A percentile compares a stretch with the other conserved stretches of the same genome.
These are phyloP conservation scores for Diaporthe vaccinii DNA, from an alignment of 2,329 filamentous ascomycete genomes.

Conservation along the genomic window DNA sequence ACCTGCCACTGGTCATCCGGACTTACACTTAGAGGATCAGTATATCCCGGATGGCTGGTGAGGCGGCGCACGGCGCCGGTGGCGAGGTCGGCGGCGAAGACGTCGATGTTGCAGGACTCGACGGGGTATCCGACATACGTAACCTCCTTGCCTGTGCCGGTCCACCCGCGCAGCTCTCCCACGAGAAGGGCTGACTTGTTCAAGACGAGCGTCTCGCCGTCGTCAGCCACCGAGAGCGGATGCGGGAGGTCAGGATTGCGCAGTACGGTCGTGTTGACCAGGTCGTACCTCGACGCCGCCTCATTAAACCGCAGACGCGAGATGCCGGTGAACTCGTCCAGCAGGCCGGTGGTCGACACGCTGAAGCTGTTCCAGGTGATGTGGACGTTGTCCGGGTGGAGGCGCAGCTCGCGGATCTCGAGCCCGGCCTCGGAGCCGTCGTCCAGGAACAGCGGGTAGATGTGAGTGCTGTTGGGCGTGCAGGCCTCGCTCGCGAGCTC, in stretches of 20 bases:
- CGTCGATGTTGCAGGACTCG: slow-evolving; percentile 60
- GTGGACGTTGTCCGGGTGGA: slow-evolving; percentile 60
- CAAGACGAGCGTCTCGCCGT: slow-evolving; percentile 48
- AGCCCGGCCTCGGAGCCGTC: slow-evolving; percentile 52
- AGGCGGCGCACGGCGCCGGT: slow-evolving; percentile 58
- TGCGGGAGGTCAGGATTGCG: slow-evolving; percentile 44
- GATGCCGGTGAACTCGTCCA: slow-evolving; percentile 51
- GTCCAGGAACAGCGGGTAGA: slow-evolving; percentile 58
- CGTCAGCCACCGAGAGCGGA: slow-evolving; percentile 42
- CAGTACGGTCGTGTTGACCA: slow-evolving; percentile 55
- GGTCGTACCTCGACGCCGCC: slow-evolving; percentile 53
- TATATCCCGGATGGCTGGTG: slow-evolving; percentile 59
- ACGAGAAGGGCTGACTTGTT: slow-evolving; percentile 51
- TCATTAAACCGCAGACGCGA: slow-evolving; percentile 57
- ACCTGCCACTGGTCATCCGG: slow-evolving; percentile 58
- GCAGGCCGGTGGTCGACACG: slow-evolving; percentile 19
- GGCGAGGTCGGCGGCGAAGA: slow-evolving; percentile 56
- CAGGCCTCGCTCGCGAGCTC: slow-evolving; percentile 53
- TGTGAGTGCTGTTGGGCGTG: slow-evolving; percentile 51
- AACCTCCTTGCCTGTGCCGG: slow-evolving; percentile 55
- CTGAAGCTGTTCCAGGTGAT: slow-evolving; percentile 58
- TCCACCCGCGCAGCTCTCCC: slow-evolving; percentile 61
- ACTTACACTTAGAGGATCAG: slow-evolving; percentile 60
- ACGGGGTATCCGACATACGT: slow-evolving; percentile 55
- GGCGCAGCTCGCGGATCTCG: slow-evolving; percentile 56